Evolutionary conservation across 1,139 yeast species (phyloP), one percentile per base, ranked within the genome.

Genomic region (Nematodospora anomalae): DNA sequence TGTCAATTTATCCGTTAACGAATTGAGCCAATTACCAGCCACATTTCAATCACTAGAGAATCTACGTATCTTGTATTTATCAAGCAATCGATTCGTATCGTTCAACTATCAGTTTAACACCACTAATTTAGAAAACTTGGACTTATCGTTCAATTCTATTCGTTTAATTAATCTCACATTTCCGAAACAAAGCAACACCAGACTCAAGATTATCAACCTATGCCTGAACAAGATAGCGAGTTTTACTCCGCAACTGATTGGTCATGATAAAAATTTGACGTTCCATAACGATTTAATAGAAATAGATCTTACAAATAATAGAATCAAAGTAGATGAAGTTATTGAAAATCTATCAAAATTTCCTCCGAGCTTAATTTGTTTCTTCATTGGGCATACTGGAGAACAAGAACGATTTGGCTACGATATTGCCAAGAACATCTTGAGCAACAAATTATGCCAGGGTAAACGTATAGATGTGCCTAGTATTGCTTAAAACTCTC

Each of bases 321-420:
- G 40, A 23, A 35, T 53, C 6, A 27, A 26, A 4, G 26, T 33
- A 4, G 28, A 34, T 2, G 36, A 33, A 5, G 24, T 47, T 4
- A 40, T 41, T 16, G 14, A n/a, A 9, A 30, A 20, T 10, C 4
- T 40, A 6, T 12, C 21, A 2, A 27, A 36, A 5, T 45, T 44
- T 15, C 58, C 58, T 3, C 21, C 32, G 1, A 40, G 40, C 5
- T 33, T 55, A 14, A 29, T 38, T 16, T 44, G 46, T 8, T 40
- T 57, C n/a, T 43, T 57, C 26, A 40, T 49, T 13, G 58, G 56
- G 1, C 38, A 40, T 30, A 42, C 48, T 3, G 59, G 58, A 1
- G 25, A 33, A 10, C 54, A 54, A 32, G 61, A 57, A 38, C 37
- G 42, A 15, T 55, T 51, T 38, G 62, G 60, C 10, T 55, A 55